Evolutionary conservation across 2,329 filamentous ascomycete species (phyloP), one percentile per base, ranked within the genome.

Genomic region (Chaetomiaceae sp.): DNA sequence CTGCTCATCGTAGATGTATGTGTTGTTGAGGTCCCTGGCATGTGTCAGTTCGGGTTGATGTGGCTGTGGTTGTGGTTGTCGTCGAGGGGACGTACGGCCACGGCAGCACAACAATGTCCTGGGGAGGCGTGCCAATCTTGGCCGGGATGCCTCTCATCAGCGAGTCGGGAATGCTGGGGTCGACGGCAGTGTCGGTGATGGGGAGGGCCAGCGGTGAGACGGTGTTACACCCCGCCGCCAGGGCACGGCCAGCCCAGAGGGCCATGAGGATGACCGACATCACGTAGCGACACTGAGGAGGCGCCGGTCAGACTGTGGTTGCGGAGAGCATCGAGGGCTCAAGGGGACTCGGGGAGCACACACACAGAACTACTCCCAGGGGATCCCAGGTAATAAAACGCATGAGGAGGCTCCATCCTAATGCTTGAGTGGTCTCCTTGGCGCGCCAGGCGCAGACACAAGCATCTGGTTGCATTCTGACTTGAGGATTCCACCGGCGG

Each of bases 31-130:
- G 10, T 69, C 65, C 2, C 66, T 69, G 44, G 30, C 9, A 33
- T 34, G 21, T 44, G 16, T 21, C 8, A 23, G 13, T 16, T 9
- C n/a, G 6, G 19, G 38, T 20, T 25, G 10, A 20, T 6, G 20
- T 16, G 14, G 10, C 13, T 12, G n/a, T n/a, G n/a, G n/a, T n/a
- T n/a, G n/a, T n/a, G n/a, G n/a, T n/a, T n/a, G n/a, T n/a, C n/a
- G n/a, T n/a, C n/a, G n/a, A n/a, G n/a, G n/a, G n/a, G n/a, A 60
- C 65, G 6, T 57, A 67, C 64, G 61, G 52, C 65, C 65, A 68
- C 14, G 64, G 65, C 2, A 67, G 27, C 23, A 68, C 34, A 1
- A 66, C 58, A 10, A 68, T 47, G 20, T 58, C 44, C 14, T 68
- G 64, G 3, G 53, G 23, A 0, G 63, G 62, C 5, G 61, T 59